Evolutionary conservation across 2,329 filamentous ascomycete species (phyloP).

Genomic region (Cladophialophora chaetospira): DNA sequence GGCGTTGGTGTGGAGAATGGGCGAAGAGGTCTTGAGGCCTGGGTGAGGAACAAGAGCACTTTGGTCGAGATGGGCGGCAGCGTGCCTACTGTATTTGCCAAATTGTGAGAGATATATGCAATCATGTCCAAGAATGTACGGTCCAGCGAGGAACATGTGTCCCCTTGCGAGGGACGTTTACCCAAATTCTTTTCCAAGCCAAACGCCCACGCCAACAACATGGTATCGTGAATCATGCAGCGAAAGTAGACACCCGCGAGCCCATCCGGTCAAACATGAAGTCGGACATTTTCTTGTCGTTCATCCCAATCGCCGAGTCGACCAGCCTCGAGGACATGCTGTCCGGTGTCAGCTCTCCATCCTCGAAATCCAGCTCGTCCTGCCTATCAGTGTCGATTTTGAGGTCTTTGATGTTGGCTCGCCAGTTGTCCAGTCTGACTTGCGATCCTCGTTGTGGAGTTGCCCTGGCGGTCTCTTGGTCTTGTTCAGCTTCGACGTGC

Average conservation of each 20-base stretch:
- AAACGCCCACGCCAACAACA: neutral
- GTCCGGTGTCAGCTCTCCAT: constrained; percentile 49
- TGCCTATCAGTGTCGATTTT: constrained; percentile 47
- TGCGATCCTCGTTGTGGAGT: constrained; percentile 18
- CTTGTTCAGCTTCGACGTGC: constrained; percentile 54
- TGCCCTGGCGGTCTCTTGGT: constrained; percentile 33
- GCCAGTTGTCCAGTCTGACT: constrained; percentile 27
- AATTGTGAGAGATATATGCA: constrained; percentile 49
- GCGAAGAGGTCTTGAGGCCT: constrained; percentile 73
- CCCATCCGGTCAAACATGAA: constrained; percentile 48
- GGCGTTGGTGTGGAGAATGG: constrained; percentile 88
- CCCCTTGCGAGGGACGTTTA: no score
- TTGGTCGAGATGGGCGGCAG: constrained; percentile 76
- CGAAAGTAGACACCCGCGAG: constrained; percentile 39
- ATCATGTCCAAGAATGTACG: neutral
- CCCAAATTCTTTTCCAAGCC: no score
- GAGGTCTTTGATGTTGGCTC: constrained; percentile 40
- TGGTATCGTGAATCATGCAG: constrained; percentile 10
- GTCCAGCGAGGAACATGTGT: no score
- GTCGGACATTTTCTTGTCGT: constrained; percentile 45
- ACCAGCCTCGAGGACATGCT: constrained; percentile 52
- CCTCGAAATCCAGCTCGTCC: constrained; percentile 41
- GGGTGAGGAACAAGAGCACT: constrained; percentile 85
- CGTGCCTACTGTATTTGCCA: constrained; percentile 73
- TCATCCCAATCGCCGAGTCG: constrained; percentile 48